Evolutionary conservation across 495 filamentous ascomycete genomes (phyloP), one percentile per base, ranked within the genome.

Genomic region (Aspergillus haitiensis): DNA sequence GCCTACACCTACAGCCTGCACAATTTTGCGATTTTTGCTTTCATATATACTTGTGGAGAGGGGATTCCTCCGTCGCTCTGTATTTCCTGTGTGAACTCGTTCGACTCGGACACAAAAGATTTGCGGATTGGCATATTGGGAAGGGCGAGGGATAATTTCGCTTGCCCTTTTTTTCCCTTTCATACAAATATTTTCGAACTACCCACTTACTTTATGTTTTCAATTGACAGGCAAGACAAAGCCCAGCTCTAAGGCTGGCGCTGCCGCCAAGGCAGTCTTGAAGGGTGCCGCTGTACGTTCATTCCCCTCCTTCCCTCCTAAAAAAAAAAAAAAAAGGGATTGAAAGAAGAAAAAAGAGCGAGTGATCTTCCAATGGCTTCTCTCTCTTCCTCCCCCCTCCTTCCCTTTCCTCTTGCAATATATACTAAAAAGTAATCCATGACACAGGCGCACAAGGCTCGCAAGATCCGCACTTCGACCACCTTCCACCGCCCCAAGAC

Each of bases 401-500:
- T 42, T 33, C 4, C 50, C 18, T 33, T 55, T 65, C 56, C 3
- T 27, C 21, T 27, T 27, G 21, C 21, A 27, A 27, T 27, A 27
- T 27, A 27, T 27, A 65, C 55, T 37, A 44, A 46, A 50, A 13
- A 58, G 68, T 69, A 72, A 73, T 73, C 42, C 31, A 34, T 47
- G 15, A 53, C 66, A 53, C 70, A 91, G 88, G 82, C 88, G 72
- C 86, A 93, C 82, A 96, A 96, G 84, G 80, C 85, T 75, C 87
- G 87, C 81, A 98, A 98, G 84, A 85, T 96, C 76, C 87, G 94
- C 71, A 84, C 84, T 64, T 91, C 85, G 71, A 96, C 94, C 57
- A 95, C 92, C 75, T 98, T 98, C 88, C 95, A 96, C 87, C 91
- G 87, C 62, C 92, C 91, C 64, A 95, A 96, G 84, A 97, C 92